Conservation (phyloP, 257 asterid genomes). For the Solanum megistacrolobum region DNA sequence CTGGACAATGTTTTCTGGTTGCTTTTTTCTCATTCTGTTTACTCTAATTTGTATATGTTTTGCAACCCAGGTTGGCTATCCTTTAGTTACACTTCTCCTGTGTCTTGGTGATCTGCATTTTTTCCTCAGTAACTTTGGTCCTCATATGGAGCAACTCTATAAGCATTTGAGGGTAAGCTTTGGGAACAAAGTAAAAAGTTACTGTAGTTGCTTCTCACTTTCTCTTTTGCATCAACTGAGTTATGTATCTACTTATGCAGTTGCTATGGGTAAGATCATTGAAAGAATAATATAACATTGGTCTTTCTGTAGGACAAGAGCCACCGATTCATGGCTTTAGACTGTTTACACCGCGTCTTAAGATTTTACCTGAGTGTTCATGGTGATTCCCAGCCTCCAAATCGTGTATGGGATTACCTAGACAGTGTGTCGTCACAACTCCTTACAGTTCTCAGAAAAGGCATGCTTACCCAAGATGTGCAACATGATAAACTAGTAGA, state of each 20-base stretch:
- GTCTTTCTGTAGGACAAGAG: conserved; percentile 71
- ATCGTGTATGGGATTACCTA: conserved; percentile 98
- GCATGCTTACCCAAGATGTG: conserved; percentile 95
- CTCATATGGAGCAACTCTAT: conserved; percentile 97
- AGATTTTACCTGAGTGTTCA: conserved; percentile 93
- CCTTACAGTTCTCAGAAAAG: conserved; percentile 77
- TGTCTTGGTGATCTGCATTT: conserved; percentile 92
- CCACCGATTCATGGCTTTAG: conserved; percentile 97
- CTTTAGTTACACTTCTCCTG: conserved; percentile 94
- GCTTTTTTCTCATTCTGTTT: not conserved
- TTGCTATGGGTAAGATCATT: not conserved
- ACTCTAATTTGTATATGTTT: not conserved
- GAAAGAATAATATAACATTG: not conserved
- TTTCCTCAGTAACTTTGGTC: conserved; percentile 79
- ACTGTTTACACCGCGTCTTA: conserved; percentile 86
- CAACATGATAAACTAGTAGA: conserved; percentile 98
- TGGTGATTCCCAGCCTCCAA: conserved; percentile 82
- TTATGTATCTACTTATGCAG: not conserved
- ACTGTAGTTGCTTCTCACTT: not conserved
- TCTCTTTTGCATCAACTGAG: not conserved
- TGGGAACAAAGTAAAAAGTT: not conserved
- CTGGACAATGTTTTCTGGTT: not conserved
- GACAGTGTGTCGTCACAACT: conserved; percentile 98
- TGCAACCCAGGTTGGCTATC: conserved; percentile 73
- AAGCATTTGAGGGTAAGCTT: conserved; percentile 75